These are phyloP conservation scores for Russula abietina DNA, from an alignment of 768 basidiomycete genomes.

Conservation along the genomic window DNA sequence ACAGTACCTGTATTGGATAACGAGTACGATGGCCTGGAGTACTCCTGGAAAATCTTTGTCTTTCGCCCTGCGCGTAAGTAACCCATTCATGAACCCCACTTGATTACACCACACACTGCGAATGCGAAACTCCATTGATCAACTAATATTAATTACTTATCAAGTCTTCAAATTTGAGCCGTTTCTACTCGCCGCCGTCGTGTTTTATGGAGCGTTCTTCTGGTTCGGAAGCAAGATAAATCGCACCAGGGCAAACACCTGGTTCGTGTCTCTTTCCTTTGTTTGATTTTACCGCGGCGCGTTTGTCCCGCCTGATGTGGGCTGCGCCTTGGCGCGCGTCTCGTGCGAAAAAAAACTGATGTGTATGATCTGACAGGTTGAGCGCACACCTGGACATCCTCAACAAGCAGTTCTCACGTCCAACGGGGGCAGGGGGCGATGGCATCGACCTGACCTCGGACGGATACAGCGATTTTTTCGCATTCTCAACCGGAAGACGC, in stretches of 20 bases:
- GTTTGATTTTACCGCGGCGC: conserved; percentile 18
- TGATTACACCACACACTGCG: no score
- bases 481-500: conserved; percentile 83
- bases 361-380: conserved; percentile 41
- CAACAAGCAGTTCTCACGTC: conserved; percentile 68
- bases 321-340: neutral
- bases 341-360: neutral
- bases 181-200: conserved; percentile 45
- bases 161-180: conserved; percentile 64
- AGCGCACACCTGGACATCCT: conserved; percentile 53
- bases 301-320: neutral
- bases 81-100: neutral
- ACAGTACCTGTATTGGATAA: conserved; percentile 46
- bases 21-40: conserved; percentile 72
- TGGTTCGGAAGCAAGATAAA: conserved; percentile 60
- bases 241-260: conserved; percentile 50
- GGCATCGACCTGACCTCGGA: conserved; percentile 49
- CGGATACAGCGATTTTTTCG: conserved; percentile 74
- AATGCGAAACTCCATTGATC: no score
- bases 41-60: conserved; percentile 64
- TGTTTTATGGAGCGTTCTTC: conserved; percentile 52
- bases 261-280: conserved; percentile 40
- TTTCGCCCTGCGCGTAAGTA: conserved; percentile 74
- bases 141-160: neutral
- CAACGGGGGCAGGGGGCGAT: conserved; percentile 36